phyloP scores from a whole-genome alignment of 768 basidiomycete genomes.

The Austroboletus eburneus region DNA sequence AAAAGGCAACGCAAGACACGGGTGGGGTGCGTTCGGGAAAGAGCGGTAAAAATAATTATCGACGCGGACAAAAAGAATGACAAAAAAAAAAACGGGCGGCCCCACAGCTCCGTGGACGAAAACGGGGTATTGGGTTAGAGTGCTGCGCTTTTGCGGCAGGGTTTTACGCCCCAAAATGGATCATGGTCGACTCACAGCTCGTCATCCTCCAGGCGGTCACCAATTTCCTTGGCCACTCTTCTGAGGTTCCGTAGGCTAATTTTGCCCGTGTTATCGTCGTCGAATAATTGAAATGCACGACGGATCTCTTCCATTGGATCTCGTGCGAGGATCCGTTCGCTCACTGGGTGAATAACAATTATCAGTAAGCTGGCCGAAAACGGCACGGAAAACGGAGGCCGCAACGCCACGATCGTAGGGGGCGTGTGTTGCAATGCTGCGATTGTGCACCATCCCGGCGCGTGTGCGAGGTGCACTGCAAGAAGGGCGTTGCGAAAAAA shows the following conservation, averaged over 20 bases:
- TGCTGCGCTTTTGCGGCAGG: slow-evolving; percentile 23
- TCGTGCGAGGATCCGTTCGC: slow-evolving; percentile 85
- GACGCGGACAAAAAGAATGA: slow-evolving; percentile 15
- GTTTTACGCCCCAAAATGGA: slow-evolving; percentile 13
- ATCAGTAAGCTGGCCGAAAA: slow-evolving; percentile 1
- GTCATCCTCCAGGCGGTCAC: slow-evolving; percentile 91
- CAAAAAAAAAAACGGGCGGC: too few relatives aligned
- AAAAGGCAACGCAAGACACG: slow-evolving; percentile 11
- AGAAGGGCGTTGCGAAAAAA: too few relatives aligned
- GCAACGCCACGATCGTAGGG: not conserved
- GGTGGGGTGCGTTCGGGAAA: slow-evolving; percentile 10
- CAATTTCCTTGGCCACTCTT: slow-evolving; percentile 94
- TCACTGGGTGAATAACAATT: slow-evolving; percentile 59
- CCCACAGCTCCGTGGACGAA: slow-evolving; percentile 22
- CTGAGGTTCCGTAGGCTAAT: slow-evolving; percentile 88
- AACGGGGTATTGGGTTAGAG: slow-evolving; percentile 26
- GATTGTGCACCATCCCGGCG: too few relatives aligned
- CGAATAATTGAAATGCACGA: slow-evolving; percentile 94
- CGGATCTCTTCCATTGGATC: slow-evolving; percentile 97
- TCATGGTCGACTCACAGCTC: slow-evolving; percentile 69
- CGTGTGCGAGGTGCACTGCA: not conserved
- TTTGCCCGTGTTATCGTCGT: slow-evolving; percentile 93
- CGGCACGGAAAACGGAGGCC: not conserved
- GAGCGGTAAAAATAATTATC: slow-evolving; percentile 25
- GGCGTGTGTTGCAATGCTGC: too few relatives aligned